Evolutionary conservation across 2,329 filamentous ascomycete genomes (phyloP), one percentile per base, ranked within the genome.

Genomic region (Diplodia seriata): DNA sequence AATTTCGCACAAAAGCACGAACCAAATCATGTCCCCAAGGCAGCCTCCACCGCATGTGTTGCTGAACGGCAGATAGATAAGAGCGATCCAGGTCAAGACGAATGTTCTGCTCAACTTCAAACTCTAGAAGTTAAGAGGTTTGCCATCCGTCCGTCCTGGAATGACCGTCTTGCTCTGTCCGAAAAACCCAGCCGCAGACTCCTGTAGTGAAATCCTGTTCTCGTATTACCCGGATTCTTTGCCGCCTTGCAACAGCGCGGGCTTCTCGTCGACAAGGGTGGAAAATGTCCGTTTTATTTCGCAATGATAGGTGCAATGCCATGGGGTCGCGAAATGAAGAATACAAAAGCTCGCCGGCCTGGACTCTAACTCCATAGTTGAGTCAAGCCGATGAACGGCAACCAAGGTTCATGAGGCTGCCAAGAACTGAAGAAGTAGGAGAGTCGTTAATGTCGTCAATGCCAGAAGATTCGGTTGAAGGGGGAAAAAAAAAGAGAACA

Each of bases 401-500:
- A 23, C 56, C 65, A 54, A 61, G 55, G 65, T 31, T 67, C 65
- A 61, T 67, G n/a, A 61, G 56, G 65, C 55, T 36, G 43, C 55
- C 47, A 43, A 53, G 65, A 59, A 67, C 26, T n/a, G 59, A 67
- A 50, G 18, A 31, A 40, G 55, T 54, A 66, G 50, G 66, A 68
- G 53, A 68, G 66, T 68, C 66, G 50, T 68, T 62, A 63, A 38
- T 47, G 66, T 68, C 57, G 50, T 68, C 50, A 68, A 68, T 68
- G 66, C 66, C 56, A 63, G 49, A 54, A 62, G 51, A 29, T 20
- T 53, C 49, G 29, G 33, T 31, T 33, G 47, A 57, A 57, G 47
- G 26, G 26, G 26, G n/a, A 47, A 43, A 53, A 20, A 43, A 51
- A 54, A 56, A 38, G 38, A 29, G 33, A 56, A 26, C 23, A 50